Evolutionary conservation across 2,329 filamentous ascomycete species (phyloP), one percentile per base, ranked within the genome.

Genomic region (Xylaria sp.): DNA sequence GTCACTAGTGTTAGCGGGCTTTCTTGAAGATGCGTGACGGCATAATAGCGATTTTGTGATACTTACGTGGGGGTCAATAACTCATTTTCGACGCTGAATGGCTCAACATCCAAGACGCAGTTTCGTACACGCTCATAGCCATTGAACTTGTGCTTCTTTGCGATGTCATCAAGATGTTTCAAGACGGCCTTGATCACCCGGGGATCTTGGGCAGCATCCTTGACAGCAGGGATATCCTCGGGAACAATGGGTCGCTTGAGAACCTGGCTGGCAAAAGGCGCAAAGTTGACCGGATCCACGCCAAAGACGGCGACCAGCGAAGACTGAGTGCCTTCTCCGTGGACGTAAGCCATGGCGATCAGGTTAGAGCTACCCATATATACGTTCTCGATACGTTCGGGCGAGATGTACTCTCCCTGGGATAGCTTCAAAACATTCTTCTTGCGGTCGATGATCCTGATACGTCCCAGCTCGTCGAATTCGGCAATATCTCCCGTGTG

Each of bases 391-490:
- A 99, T 93, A 66, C 94, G 93, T 83, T 99, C 96, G 15, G 96
- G 96, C 1, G 94, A 97, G 76, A 99, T 93, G 82, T 99, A 99
- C 83, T 99, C 96, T 80, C 96, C 96, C 81, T 99, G 96, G 0
- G 95, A 91, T 65, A 99, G 89, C 87, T 99, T 99, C 78, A 99
- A 89, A n/a, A 99, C 93, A 82, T 98, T 98, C 91, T 99, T 99
- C 83, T 94, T 91, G 76, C 96, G 94, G 81, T 99, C 96, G 76
- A 99, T 91, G 81, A 99, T 97, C 81, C 89, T 90, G 85, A 98
- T 91, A 69, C 94, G 93, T 70, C 96, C 96, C 77, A 92, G 81
- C 73, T 90, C 89, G 80, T 99, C 96, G 28, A 99, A 86, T 72
- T 90, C 88, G 77, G 90, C 93, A 73, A 99, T 95, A 76, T 99